A percentile compares a stretch with the other conserved stretches of the same genome.
Evolutionary conservation across 2,329 filamentous ascomycete species (phyloP).

Genomic region (Aureobasidium mangrovei): DNA sequence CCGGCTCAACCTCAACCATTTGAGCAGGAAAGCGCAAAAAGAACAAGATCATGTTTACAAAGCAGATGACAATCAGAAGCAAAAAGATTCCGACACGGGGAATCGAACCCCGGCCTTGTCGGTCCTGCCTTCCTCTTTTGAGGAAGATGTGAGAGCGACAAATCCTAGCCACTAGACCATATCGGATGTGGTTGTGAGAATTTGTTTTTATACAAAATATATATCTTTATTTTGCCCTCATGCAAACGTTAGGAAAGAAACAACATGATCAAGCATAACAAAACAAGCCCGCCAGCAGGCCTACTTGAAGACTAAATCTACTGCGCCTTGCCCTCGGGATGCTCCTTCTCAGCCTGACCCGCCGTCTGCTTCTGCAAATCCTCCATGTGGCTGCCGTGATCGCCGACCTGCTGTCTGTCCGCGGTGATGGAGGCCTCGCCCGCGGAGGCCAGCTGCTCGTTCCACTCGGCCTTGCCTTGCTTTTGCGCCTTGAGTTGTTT

Average conservation of each 20-base stretch:
- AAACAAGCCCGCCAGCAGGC: too few relatives aligned
- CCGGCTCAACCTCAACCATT: too few relatives aligned
- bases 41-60: too few relatives aligned
- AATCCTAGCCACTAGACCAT: neutral
- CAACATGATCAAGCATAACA: neutral
- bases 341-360: constrained; percentile 33
- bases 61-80: too few relatives aligned
- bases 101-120: constrained; percentile 8
- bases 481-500: constrained; percentile 37
- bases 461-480: constrained; percentile 35
- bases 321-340: constrained; percentile 21
- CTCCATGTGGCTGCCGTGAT: constrained; percentile 36
- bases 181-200: neutral
- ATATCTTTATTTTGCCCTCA: neutral
- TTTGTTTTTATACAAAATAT: neutral
- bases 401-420: constrained; percentile 31
- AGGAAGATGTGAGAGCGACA: neutral
- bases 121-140: neutral
- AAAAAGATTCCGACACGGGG: neutral
- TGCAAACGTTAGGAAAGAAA: neutral
- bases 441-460: constrained; percentile 34
- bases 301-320: neutral
- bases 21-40: too few relatives aligned
- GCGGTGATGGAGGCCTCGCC: constrained; percentile 35
- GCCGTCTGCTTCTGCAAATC: constrained; percentile 37